phyloP scores from a whole-genome alignment of 2,329 filamentous ascomycete species.

The Trichophyton equinum region DNA sequence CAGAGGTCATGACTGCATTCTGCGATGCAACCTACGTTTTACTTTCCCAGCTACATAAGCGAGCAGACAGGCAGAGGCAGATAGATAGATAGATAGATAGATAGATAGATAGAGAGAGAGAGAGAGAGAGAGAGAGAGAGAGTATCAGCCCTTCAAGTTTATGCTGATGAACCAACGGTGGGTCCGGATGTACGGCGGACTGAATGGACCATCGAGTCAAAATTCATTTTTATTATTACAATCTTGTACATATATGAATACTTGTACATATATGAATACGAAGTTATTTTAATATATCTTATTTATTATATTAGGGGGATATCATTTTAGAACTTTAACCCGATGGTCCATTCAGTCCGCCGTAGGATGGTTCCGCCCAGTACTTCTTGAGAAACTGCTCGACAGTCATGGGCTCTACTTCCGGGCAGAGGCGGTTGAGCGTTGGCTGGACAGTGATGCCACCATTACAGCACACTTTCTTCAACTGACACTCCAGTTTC shows the following conservation, averaged over 20 bases:
- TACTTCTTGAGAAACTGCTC: conserved; percentile 7
- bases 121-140: no score
- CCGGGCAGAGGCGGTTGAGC: conserved; percentile 10
- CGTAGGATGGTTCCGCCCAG: conserved; percentile 4
- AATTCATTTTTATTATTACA: no score
- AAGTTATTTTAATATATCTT: no score
- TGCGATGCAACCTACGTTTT: background rate
- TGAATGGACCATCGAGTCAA: no score
- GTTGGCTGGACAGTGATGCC: conserved; percentile 2
- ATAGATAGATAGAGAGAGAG: no score
- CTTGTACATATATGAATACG: no score
- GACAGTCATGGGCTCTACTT: conserved; percentile 6
- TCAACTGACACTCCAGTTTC: conserved; percentile 6
- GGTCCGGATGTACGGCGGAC: background rate
- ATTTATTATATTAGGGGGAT: no score
- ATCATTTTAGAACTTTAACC: no score
- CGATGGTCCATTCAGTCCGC: no score
- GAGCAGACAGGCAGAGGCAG: background rate
- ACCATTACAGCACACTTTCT: conserved; percentile 4
- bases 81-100: no score
- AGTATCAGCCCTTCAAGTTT: background rate
- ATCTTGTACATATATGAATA: no score
- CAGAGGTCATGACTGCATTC: background rate
- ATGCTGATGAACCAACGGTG: background rate
- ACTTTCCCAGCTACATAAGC: background rate